A percentile compares a stretch with the other conserved stretches of the same genome.
Evolutionary conservation across 345 rosid species (phyloP).

Genomic region (Citrus australasica): DNA sequence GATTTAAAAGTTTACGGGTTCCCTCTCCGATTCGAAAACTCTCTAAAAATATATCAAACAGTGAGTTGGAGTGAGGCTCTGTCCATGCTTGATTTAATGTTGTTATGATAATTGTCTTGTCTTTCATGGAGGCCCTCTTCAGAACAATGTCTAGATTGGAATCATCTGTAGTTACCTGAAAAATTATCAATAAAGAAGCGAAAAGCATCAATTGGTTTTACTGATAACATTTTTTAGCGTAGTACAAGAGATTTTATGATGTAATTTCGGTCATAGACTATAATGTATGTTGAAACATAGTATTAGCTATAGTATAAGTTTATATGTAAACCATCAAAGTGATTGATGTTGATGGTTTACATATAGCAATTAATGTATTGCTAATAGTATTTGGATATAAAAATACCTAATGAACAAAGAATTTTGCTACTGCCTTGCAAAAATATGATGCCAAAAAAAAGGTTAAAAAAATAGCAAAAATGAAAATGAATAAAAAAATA

Average conservation of each 20-base stretch:
- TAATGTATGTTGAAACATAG: too few relatives aligned
- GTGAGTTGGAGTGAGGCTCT: constrained; percentile 34
- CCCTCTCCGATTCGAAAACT: constrained; percentile 47
- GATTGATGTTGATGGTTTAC: not conserved
- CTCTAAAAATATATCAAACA: constrained; percentile 56
- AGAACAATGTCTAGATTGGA: not conserved
- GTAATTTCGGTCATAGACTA: too few relatives aligned
- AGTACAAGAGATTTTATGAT: too few relatives aligned
- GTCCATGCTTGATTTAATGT: constrained; percentile 71
- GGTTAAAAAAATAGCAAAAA: not conserved
- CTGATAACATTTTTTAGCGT: not conserved
- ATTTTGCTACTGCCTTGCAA: not conserved
- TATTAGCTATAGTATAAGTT: too few relatives aligned
- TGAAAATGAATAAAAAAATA: not conserved
- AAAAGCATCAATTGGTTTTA: not conserved
- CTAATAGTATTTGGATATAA: too few relatives aligned
- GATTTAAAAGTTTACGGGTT: constrained; percentile 39
- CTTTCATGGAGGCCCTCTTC: constrained; percentile 5
- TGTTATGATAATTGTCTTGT: constrained; percentile 61
- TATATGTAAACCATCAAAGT: not conserved
- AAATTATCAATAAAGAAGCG: too few relatives aligned
- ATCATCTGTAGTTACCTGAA: not conserved
- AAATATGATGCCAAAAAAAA: not conserved
- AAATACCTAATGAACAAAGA: too few relatives aligned
- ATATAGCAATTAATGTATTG: too few relatives aligned